Percentiles rank a stretch among this genome's conserved stretches.
Conservation (phyloP, 1,139 yeast genomes). For the Nakaseomyces glabratus region DNA sequence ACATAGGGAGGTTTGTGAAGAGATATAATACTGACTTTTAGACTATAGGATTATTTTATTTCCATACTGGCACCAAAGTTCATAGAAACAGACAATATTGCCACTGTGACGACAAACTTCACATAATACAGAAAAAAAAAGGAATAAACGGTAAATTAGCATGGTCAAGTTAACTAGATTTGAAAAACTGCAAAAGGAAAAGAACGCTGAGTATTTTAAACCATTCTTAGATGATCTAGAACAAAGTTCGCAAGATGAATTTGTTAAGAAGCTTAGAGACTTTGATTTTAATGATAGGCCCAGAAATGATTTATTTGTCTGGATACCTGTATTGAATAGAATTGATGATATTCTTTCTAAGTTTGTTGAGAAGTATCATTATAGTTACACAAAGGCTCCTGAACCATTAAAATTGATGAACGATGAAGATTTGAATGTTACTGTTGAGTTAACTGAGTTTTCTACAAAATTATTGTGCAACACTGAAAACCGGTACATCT, state of each 20-base stretch:
- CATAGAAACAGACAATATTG: too few relatives aligned
- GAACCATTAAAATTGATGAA: slow-evolving; percentile 41
- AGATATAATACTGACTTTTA: neutral
- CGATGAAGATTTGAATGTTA: slow-evolving; percentile 38
- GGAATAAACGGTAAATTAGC: neutral
- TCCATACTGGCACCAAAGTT: too few relatives aligned
- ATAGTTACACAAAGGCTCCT: slow-evolving; percentile 33
- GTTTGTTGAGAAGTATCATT: slow-evolving; percentile 46
- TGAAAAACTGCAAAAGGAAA: slow-evolving; percentile 28
- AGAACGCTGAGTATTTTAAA: slow-evolving; percentile 25
- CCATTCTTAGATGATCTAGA: slow-evolving; percentile 28
- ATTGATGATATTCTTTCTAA: slow-evolving; percentile 59
- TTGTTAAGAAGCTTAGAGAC: slow-evolving; percentile 20
- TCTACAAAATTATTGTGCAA: slow-evolving; percentile 58
- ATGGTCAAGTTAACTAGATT: slow-evolving; percentile 28
- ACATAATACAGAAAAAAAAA: too few relatives aligned
- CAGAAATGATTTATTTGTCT: slow-evolving; percentile 67
- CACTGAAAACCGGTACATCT: slow-evolving; percentile 59
- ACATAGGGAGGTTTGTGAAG: too few relatives aligned
- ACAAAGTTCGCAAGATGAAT: slow-evolving; percentile 17
- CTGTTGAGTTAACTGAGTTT: slow-evolving; percentile 51
- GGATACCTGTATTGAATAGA: slow-evolving; percentile 69
- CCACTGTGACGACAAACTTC: too few relatives aligned
- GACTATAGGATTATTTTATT: neutral
- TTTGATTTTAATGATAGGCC: slow-evolving; percentile 43